Conservation (phyloP, 139 green algal species). For the Auxenochlorella pyrenoidosa region DNA sequence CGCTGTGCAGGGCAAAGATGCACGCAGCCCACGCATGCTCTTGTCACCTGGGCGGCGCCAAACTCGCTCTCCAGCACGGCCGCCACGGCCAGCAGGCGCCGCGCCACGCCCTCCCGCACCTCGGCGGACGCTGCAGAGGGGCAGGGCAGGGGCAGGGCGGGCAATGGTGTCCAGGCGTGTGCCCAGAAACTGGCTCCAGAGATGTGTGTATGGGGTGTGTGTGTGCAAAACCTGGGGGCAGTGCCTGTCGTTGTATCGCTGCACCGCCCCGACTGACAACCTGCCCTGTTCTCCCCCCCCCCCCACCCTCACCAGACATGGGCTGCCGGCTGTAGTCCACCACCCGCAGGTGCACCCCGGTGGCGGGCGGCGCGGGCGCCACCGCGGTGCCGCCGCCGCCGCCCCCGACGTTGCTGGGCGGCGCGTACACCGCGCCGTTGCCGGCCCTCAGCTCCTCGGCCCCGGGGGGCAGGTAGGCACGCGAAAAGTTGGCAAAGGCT, state of each 20-base stretch:
- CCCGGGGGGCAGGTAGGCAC: constrained; percentile 63
- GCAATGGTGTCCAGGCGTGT: too few species aligned
- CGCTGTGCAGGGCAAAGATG: background rate
- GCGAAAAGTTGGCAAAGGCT: constrained; percentile 95
- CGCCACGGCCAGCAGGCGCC: constrained; percentile 67
- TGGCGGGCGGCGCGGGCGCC: constrained; percentile 4
- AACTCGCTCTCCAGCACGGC: constrained; percentile 74
- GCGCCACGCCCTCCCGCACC: constrained; percentile 46
- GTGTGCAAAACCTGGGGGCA: too few species aligned
- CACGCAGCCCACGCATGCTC: background rate
- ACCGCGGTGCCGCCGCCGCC: constrained; percentile 11
- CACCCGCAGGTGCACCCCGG: constrained; percentile 46
- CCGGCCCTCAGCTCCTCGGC: background rate
- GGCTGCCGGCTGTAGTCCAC: constrained; percentile 90
- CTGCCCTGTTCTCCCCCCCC: too few species aligned
- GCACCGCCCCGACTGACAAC: too few species aligned
- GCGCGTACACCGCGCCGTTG: constrained; percentile 4
- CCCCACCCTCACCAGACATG: constrained; percentile 62
- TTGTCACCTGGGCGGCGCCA: constrained; percentile 68
- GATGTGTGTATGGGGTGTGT: too few species aligned
- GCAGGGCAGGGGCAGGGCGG: background rate
- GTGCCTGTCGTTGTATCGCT: too few species aligned
- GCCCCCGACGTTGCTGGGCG: background rate
- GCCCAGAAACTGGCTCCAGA: too few species aligned
- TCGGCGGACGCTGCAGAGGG: constrained; percentile 30